Conservation (phyloP, 179 eudicot genomes). For the Heliamphora pulchella region DNA sequence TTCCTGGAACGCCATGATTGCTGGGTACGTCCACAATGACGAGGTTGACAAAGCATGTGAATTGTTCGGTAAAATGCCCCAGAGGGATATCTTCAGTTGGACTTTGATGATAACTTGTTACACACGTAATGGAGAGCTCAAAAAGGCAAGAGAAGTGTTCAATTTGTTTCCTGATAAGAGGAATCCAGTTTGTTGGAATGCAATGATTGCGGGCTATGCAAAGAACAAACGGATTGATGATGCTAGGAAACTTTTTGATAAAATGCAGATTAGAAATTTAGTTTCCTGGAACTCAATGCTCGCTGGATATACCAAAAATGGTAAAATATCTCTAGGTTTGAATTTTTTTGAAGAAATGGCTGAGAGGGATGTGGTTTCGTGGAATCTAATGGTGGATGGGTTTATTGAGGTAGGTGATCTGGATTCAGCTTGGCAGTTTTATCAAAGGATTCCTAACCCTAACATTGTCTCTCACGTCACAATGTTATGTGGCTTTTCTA, state of each 20-base stretch:
- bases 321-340: constrained; percentile 15
- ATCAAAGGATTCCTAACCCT: constrained; percentile 21
- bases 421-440: constrained; percentile 24
- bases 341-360: constrained; percentile 19
- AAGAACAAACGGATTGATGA: constrained; percentile 16
- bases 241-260: constrained; percentile 18
- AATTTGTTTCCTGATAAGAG: constrained; percentile 15
- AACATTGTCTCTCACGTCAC: constrained; percentile 20
- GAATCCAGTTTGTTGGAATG: constrained; percentile 24
- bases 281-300: constrained; percentile 27
- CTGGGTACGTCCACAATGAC: constrained; percentile 19
- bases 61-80: constrained; percentile 21
- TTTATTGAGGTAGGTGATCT: constrained; percentile 16
- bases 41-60: constrained; percentile 16
- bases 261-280: constrained; percentile 18
- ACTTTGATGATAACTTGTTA: constrained; percentile 28
- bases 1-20: constrained; percentile 27
- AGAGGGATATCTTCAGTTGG: constrained; percentile 22
- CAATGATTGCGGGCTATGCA: constrained; percentile 21
- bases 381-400: constrained; percentile 28
- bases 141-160: constrained; percentile 20
- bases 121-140: constrained; percentile 12
- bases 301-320: constrained; percentile 18
- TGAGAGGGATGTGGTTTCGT: constrained; percentile 20
- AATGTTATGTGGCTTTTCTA: constrained; percentile 20